phyloP scores from a whole-genome alignment of 306 rosid species.

The Acacia melanoxylon region DNA sequence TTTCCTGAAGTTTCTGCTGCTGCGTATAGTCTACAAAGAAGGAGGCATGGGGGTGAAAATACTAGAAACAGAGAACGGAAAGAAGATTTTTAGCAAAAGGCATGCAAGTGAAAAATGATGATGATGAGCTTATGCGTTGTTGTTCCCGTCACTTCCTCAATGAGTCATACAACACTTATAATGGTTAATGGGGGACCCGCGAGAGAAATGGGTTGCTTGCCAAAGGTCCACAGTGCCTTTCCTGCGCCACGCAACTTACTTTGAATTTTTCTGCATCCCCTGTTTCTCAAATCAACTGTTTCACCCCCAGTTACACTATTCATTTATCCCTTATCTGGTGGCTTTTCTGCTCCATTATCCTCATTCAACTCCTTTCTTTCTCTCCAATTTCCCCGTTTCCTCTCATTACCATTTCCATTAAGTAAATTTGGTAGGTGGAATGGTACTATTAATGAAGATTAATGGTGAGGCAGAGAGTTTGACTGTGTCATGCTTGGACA shows the following conservation, averaged over 20 bases:
- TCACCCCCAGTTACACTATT: conserved; percentile 44
- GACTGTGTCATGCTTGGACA: not conserved
- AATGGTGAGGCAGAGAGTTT: conserved; percentile 24
- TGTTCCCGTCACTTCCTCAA: conserved; percentile 38
- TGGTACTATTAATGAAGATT: conserved; percentile 26
- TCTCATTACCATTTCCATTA: not conserved
- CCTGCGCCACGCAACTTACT: conserved; percentile 48
- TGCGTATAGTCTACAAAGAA: not conserved
- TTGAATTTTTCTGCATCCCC: not conserved
- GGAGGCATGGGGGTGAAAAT: not conserved
- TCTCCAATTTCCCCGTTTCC: conserved; percentile 27
- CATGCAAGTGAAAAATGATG: conserved; percentile 7
- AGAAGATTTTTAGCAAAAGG: not conserved
- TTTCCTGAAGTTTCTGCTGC: not conserved
- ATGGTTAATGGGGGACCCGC: conserved; percentile 36
- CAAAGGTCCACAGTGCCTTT: conserved; percentile 28
- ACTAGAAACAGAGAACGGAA: not conserved
- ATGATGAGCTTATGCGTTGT: conserved; percentile 14
- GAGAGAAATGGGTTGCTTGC: conserved; percentile 44
- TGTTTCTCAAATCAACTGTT: not conserved
- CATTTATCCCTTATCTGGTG: conserved; percentile 42
- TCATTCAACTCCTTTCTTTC: not conserved
- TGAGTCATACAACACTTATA: conserved; percentile 52
- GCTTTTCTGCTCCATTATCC: conserved; percentile 34
- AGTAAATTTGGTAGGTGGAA: not conserved